A percentile compares a stretch with the other conserved stretches of the same genome.
Evolutionary conservation across 1,284 basidiomycete species (phyloP).

Genomic region (Abortiporus biennis): DNA sequence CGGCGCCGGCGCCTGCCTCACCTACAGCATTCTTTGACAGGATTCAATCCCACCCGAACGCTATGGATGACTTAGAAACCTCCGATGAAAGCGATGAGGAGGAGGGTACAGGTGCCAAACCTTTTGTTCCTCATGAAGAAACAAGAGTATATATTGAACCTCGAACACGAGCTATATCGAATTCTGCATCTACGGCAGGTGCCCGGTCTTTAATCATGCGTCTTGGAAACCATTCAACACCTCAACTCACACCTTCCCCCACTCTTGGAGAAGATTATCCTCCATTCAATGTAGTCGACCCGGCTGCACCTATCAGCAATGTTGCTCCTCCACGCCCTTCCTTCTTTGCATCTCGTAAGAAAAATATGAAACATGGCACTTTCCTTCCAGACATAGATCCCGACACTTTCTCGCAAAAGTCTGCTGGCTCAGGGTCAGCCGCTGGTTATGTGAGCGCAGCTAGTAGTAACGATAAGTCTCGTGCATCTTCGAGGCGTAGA

Average conservation of each 20-base stretch:
- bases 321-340: slow-evolving; percentile 12
- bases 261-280: slow-evolving; percentile 17
- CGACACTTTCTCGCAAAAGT: slow-evolving; percentile 9
- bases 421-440: not conserved
- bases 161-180: slow-evolving; percentile 26
- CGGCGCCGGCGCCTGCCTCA: slow-evolving; percentile 52
- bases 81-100: slow-evolving; percentile 36
- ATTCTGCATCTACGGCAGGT: slow-evolving; percentile 1
- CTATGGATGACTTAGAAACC: slow-evolving; percentile 63
- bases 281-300: slow-evolving; percentile 15
- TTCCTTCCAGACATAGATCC: not conserved
- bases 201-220: slow-evolving; percentile 24
- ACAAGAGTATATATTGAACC: too few species aligned
- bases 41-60: slow-evolving; percentile 61
- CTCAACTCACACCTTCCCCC: slow-evolving; percentile 26
- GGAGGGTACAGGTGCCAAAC: not conserved
- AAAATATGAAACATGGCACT: slow-evolving; percentile 2
- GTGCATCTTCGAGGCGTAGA: slow-evolving; percentile 6
- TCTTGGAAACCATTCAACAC: slow-evolving; percentile 33
- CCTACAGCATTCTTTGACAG: slow-evolving; percentile 70
- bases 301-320: slow-evolving; percentile 25
- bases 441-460: not conserved
- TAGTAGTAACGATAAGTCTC: not conserved
- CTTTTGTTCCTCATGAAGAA: not conserved
- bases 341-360: slow-evolving; percentile 12